Conservation (phyloP, 495 filamentous ascomycete species). For the Aeminium ludgeri region DNA sequence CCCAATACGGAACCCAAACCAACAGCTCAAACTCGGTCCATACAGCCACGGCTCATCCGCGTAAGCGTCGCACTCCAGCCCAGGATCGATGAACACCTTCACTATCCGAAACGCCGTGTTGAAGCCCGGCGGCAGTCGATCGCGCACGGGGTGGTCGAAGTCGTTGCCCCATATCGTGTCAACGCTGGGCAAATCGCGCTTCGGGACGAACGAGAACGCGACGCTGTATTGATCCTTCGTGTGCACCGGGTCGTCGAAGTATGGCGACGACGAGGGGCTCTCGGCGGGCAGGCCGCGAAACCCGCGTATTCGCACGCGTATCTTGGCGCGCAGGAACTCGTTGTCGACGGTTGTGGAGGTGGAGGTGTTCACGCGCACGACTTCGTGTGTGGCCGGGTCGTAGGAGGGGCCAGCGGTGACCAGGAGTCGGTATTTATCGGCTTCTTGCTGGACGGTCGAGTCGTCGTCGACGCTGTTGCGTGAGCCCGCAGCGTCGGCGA, state of each 20-base stretch:
- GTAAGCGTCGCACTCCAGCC: slow-evolving; percentile 70
- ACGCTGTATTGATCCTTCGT: slow-evolving; percentile 67
- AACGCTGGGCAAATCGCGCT: slow-evolving; percentile 42
- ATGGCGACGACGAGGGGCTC: slow-evolving; percentile 36
- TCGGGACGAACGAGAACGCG: slow-evolving; percentile 54
- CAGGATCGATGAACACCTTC: slow-evolving; percentile 76
- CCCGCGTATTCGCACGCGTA: slow-evolving; percentile 54
- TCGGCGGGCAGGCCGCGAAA: slow-evolving; percentile 29
- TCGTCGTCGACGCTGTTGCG: slow-evolving; percentile 2
- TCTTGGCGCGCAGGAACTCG: slow-evolving; percentile 38
- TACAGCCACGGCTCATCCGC: slow-evolving; percentile 70
- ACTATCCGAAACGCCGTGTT: slow-evolving; percentile 63
- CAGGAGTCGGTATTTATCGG: slow-evolving; percentile 44
- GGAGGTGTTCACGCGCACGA: slow-evolving; percentile 54
- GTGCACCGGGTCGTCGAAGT: slow-evolving; percentile 58
- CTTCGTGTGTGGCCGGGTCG: slow-evolving; percentile 43
- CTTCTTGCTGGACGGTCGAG: not conserved
- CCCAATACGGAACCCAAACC: slow-evolving; percentile 56
- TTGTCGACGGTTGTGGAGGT: slow-evolving; percentile 40
- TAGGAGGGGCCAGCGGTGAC: slow-evolving; percentile 64
- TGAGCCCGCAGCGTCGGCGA: not conserved
- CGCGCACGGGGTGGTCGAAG: slow-evolving; percentile 72
- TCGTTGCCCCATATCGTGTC: slow-evolving; percentile 83
- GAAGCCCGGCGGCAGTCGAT: slow-evolving; percentile 69
- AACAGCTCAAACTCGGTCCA: slow-evolving; percentile 52